These are phyloP conservation scores for Chaetomiaceae sp. DNA, from an alignment of 2,329 filamentous ascomycete species.

Conservation along the genomic window DNA sequence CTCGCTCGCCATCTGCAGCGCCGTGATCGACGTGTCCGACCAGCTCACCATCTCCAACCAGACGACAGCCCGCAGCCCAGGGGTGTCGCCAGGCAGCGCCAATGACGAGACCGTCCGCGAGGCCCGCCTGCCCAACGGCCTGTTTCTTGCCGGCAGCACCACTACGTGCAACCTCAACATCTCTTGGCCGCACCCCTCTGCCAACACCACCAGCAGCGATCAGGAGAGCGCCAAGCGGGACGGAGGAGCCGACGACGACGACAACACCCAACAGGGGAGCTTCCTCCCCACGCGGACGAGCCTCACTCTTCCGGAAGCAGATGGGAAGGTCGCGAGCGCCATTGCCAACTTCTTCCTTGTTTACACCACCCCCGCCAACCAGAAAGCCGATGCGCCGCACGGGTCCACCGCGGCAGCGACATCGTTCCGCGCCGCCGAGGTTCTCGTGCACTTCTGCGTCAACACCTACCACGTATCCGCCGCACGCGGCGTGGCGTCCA, in stretches of 20 bases:
- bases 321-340: conserved; percentile 16
- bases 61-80: background rate
- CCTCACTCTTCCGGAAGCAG: conserved; percentile 19
- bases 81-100: conserved; percentile 1
- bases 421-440: conserved; percentile 26
- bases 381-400: background rate
- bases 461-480: conserved; percentile 22
- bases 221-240: background rate
- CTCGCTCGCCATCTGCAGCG: conserved; percentile 24
- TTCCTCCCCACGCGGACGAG: conserved; percentile 20
- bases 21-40: conserved; percentile 23
- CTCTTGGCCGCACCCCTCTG: conserved; percentile 9
- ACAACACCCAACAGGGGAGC: background rate
- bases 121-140: conserved; percentile 21
- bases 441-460: conserved; percentile 28
- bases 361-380: conserved; percentile 26
- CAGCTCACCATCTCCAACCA: conserved; percentile 16
- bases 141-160: conserved; percentile 18
- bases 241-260: background rate
- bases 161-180: conserved; percentile 23
- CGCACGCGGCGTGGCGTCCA: conserved; percentile 11
- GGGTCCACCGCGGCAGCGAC: no score
- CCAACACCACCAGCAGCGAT: background rate
- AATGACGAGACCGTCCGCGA: conserved; percentile 6
- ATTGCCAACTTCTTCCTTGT: conserved; percentile 27